Evolutionary conservation across 75 land plant genomes (phyloP).

Genomic region (Chamaecyparis obtusa): DNA sequence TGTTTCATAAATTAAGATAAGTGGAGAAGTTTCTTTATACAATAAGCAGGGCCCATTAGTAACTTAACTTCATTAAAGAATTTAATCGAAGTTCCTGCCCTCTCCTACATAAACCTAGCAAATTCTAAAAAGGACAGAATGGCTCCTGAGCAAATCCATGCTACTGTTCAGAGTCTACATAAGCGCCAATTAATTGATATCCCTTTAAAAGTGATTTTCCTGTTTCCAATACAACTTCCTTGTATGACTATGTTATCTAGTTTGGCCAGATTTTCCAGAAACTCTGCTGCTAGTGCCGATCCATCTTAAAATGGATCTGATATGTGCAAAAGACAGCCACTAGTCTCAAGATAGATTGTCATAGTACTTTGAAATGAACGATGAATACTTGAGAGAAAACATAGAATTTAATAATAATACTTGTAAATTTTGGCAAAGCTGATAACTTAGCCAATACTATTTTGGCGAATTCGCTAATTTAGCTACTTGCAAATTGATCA

Average conservation of each 20-base stretch:
- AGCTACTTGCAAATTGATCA: neutral
- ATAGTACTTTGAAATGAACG: too few species aligned
- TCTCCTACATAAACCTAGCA: neutral
- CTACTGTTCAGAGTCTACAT: neutral
- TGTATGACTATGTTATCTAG: neutral
- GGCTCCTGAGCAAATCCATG: neutral
- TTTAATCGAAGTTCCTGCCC: neutral
- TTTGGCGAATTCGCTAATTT: neutral
- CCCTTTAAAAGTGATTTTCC: neutral
- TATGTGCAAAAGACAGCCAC: neutral
- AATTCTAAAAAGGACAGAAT: neutral
- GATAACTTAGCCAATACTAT: neutral
- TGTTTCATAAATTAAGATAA: too few species aligned
- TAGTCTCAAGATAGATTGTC: neutral
- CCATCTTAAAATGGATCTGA: neutral
- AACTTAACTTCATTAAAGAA: neutral
- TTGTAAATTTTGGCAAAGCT: neutral
- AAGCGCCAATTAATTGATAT: neutral
- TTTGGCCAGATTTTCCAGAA: constrained; percentile 7
- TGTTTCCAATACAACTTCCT: neutral
- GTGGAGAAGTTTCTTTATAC: too few species aligned
- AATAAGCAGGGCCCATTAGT: neutral
- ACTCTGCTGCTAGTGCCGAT: neutral
- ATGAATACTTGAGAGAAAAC: neutral
- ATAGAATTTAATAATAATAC: neutral